Evolutionary conservation across 2,329 filamentous ascomycete species (phyloP).

Genomic region (Diplocarpon mali): DNA sequence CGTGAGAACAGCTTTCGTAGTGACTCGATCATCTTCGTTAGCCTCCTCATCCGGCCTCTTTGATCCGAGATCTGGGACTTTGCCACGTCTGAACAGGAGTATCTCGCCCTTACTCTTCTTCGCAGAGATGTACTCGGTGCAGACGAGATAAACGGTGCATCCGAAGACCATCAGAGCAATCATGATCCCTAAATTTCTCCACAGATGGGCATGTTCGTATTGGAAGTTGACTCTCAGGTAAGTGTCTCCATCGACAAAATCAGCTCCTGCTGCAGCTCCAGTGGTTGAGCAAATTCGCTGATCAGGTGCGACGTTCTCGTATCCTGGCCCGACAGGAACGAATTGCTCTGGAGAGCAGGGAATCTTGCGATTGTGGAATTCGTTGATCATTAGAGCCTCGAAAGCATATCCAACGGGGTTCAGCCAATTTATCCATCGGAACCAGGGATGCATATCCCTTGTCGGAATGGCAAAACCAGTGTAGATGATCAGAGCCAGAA

Average conservation of each 20-base stretch:
- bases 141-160: constrained; percentile 49
- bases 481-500: constrained; percentile 42
- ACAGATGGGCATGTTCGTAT: constrained; percentile 49
- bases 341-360: constrained; percentile 16
- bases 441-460: no score
- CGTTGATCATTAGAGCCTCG: constrained; percentile 68
- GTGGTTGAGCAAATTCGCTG: constrained; percentile 53
- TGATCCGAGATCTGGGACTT: constrained; percentile 30
- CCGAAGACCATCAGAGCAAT: constrained; percentile 53
- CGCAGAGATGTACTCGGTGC: constrained; percentile 51
- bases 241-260: constrained; percentile 44
- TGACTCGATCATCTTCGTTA: constrained; percentile 14
- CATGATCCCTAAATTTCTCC: constrained; percentile 61
- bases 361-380: constrained; percentile 41
- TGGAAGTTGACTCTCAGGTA: constrained; percentile 45
- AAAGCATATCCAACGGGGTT: constrained; percentile 60
- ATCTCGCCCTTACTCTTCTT: constrained; percentile 72
- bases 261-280: constrained; percentile 42
- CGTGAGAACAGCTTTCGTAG: constrained; percentile 30
- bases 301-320: constrained; percentile 26
- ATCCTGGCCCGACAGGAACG: constrained; percentile 18
- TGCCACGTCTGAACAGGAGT: constrained; percentile 60
- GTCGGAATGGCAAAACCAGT: constrained; percentile 42
- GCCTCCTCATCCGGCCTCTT: constrained; percentile 16
- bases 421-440: constrained; percentile 53